phyloP scores from a whole-genome alignment of 2,329 filamentous ascomycete genomes.

The Apiospora hydei region DNA sequence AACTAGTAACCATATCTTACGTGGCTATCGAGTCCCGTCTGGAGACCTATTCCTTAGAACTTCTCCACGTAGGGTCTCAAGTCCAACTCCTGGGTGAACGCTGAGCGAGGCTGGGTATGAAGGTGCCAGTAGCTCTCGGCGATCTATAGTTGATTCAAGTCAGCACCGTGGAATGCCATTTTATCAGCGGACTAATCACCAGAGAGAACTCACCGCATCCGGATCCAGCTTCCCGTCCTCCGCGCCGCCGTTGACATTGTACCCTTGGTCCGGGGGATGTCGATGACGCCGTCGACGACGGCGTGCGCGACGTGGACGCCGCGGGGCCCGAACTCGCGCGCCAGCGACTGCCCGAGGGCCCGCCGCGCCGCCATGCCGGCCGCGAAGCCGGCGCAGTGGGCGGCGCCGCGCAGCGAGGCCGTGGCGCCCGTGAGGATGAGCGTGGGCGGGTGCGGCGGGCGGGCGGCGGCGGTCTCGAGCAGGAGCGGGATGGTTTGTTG shows the following conservation, averaged over 20 bases:
- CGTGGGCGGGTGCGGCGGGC: conserved; percentile 62
- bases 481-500: conserved; percentile 71
- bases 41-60: background rate
- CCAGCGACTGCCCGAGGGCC: conserved; percentile 71
- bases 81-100: conserved; percentile 77
- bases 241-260: conserved; percentile 42
- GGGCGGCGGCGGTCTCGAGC: conserved; percentile 58
- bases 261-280: conserved; percentile 71
- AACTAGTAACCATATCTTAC: too few relatives aligned
- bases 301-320: conserved; percentile 78
- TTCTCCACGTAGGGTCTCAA: conserved; percentile 74
- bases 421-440: conserved; percentile 81
- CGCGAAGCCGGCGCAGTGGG: conserved; percentile 69
- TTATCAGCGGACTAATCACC: background rate
- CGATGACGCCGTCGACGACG: conserved; percentile 78
- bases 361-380: conserved; percentile 75
- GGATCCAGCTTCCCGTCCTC: conserved; percentile 66
- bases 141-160: conserved; percentile 57
- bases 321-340: conserved; percentile 76
- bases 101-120: conserved; percentile 73
- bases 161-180: background rate
- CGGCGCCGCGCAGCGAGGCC: conserved; percentile 71
- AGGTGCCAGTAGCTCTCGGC: conserved; percentile 79
- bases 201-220: conserved; percentile 63
- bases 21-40: background rate